phyloP scores from a whole-genome alignment of 2,329 filamentous ascomycete genomes.

The Fusarium oxysporum region DNA sequence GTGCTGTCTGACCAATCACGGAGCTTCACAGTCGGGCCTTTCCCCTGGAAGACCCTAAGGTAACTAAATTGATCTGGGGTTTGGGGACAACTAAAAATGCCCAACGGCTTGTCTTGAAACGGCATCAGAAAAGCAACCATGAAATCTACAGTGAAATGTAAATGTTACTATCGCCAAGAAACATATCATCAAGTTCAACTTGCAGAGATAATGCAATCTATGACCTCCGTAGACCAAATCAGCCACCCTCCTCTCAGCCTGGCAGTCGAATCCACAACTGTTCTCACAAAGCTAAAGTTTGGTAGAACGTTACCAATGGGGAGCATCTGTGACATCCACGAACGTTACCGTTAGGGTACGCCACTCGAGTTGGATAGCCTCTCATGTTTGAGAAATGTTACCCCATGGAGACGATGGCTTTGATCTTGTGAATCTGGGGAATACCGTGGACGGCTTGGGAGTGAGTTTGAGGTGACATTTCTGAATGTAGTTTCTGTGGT shows the following conservation, averaged over 20 bases:
- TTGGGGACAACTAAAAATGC: slow-evolving; percentile 1
- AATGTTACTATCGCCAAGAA: slow-evolving; percentile 1
- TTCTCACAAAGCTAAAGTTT: neutral
- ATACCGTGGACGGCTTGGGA: neutral
- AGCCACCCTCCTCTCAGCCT: neutral
- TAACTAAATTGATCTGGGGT: slow-evolving; percentile 40
- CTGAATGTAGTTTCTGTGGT: neutral
- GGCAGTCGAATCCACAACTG: slow-evolving; percentile 10
- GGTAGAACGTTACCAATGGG: slow-evolving; percentile 14
- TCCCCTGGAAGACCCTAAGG: slow-evolving; percentile 32
- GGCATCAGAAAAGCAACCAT: slow-evolving; percentile 2
- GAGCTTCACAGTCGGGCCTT: slow-evolving; percentile 41
- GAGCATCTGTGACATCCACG: slow-evolving; percentile 2
- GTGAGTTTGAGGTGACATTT: neutral
- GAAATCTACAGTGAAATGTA: neutral
- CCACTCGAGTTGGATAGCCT: slow-evolving; percentile 17
- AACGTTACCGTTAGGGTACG: slow-evolving; percentile 30
- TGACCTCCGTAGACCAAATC: slow-evolving; percentile 1
- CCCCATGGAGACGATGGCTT: slow-evolving; percentile 10
- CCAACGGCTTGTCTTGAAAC: neutral
- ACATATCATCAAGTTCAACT: neutral
- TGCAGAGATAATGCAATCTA: neutral
- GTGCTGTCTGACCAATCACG: slow-evolving; percentile 32
- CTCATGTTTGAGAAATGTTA: slow-evolving; percentile 13
- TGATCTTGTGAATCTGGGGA: slow-evolving; percentile 9